A percentile compares a stretch with the other conserved stretches of the same genome.
These are phyloP conservation scores for Clonostachys byssicola DNA, from an alignment of 2,329 filamentous ascomycete genomes.

Conservation along the genomic window DNA sequence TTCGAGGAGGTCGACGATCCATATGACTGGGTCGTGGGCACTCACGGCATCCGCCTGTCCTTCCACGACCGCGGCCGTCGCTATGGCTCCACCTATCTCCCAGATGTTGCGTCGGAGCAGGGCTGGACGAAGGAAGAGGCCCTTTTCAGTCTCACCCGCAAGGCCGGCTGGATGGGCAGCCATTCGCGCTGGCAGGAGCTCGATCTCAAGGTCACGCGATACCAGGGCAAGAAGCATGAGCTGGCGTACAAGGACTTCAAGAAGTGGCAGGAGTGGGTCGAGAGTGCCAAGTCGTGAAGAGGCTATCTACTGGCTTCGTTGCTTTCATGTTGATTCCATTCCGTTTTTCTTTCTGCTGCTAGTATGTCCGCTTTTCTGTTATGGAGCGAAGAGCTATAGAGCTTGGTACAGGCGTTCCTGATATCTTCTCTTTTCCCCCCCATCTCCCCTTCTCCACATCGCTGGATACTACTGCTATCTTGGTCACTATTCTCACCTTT, in stretches of 20 bases:
- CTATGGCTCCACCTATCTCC: constrained; percentile 85
- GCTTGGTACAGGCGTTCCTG: too few species aligned
- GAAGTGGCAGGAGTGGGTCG: constrained; percentile 74
- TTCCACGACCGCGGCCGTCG: constrained; percentile 72
- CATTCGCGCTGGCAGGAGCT: constrained; percentile 76
- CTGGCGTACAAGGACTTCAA: constrained; percentile 71
- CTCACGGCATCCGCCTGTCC: constrained; percentile 81
- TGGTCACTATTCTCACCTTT: too few species aligned
- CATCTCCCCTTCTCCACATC: too few species aligned
- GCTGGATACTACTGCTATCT: too few species aligned
- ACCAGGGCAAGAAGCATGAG: constrained; percentile 78
- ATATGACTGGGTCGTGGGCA: constrained; percentile 83
- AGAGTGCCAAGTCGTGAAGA: constrained; percentile 1
- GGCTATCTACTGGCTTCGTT: not conserved
- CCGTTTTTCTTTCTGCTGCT: too few species aligned
- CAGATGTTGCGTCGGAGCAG: constrained; percentile 87
- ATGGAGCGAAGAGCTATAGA: too few species aligned
- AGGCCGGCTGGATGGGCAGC: constrained; percentile 88
- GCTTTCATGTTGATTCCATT: too few species aligned
- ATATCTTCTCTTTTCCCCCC: too few species aligned
- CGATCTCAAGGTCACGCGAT: constrained; percentile 73
- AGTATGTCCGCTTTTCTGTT: too few species aligned
- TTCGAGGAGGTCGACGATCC: constrained; percentile 73
- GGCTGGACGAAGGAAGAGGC: constrained; percentile 95
- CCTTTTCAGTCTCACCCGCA: constrained; percentile 83